Evolutionary conservation across 257 asterid species (phyloP), one percentile per base, ranked within the genome.

Genomic region (Salvia miltiorrhiza): DNA sequence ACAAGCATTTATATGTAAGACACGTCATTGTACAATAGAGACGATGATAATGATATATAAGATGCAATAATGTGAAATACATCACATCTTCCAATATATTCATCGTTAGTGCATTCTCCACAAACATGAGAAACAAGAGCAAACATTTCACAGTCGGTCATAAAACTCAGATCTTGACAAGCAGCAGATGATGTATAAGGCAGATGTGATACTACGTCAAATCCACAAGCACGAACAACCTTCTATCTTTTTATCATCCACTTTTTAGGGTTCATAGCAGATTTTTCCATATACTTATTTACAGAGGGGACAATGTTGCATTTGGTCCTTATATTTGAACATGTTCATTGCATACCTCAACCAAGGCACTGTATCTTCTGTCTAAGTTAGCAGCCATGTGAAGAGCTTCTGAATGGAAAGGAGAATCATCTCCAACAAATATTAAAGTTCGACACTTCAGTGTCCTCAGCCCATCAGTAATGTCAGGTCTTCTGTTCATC

Each of bases 341-440:
- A 44, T 9, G 33, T 64, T 57, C 48, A 49, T 63, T 60, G 28
- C 80, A 17, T 85, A 92, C 98, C 98, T 92, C 98, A 43, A 92
- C 96, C 73, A 92, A 82, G 64, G 98, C 98, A 72, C 90, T 82
- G 80, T 71, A 85, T 89, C 96, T 87, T 80, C 78, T 79, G 73
- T 92, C 97, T 69, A 92, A 76, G 70, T 87, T 87, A 20, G 87
- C 69, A 44, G 83, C 74, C 94, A 92, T 87, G 75, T 86, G 84
- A 60, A 87, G 86, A 48, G 95, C 86, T 63, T 89, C 96, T 3
- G 82, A 74, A 73, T 92, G 83, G 39, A 86, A 92, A 72, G 96
- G 95, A 74, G 96, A 92, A 70, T 72, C 72, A 49, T 92, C 96
- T 43, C 98, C 98, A 20, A 89, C 96, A 78, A 92, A 92, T 66